Evolutionary conservation across 352 stramenopile genomes (phyloP).

Genomic region (Phytophthora foliorum): DNA sequence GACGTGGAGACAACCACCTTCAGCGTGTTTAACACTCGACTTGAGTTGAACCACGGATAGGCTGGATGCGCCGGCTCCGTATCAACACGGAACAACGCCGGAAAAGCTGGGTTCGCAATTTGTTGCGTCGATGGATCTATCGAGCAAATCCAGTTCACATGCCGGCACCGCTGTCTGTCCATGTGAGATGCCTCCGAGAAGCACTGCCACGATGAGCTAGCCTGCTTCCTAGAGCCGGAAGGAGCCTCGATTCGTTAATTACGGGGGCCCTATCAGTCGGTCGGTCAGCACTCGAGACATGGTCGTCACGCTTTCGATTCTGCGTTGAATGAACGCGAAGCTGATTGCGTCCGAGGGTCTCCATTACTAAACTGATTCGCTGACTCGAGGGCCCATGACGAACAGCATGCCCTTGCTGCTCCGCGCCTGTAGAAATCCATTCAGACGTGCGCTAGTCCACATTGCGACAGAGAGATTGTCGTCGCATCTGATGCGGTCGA

Average conservation of each 20-base stretch:
- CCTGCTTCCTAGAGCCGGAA: not conserved
- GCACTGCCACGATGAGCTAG: slow-evolving; percentile 10
- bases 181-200: slow-evolving; percentile 7
- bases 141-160: slow-evolving; percentile 23
- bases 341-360: slow-evolving; percentile 25
- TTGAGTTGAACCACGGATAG: slow-evolving; percentile 20
- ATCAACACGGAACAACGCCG: slow-evolving; percentile 13
- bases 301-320: slow-evolving; percentile 2
- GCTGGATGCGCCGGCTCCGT: slow-evolving; percentile 1
- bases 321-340: slow-evolving; percentile 10
- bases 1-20: slow-evolving; percentile 20
- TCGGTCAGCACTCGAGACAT: too few relatives aligned
- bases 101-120: slow-evolving; percentile 30
- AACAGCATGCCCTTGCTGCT: slow-evolving; percentile 25
- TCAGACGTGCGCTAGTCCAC: slow-evolving; percentile 7
- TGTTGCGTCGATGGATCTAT: slow-evolving; percentile 19
- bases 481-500: slow-evolving; percentile 33
- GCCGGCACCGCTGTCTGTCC: slow-evolving; percentile 22
- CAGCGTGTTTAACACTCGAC: slow-evolving; percentile 24
- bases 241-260: too few relatives aligned
- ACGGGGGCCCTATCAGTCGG: too few relatives aligned
- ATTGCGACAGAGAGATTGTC: slow-evolving; percentile 27
- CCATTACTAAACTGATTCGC: slow-evolving; percentile 35
- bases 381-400: slow-evolving; percentile 22
- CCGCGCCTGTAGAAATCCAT: slow-evolving; percentile 25